Evolutionary conservation across 2,329 filamentous ascomycete species (phyloP).

Genomic region (Xylariaceae sp.): DNA sequence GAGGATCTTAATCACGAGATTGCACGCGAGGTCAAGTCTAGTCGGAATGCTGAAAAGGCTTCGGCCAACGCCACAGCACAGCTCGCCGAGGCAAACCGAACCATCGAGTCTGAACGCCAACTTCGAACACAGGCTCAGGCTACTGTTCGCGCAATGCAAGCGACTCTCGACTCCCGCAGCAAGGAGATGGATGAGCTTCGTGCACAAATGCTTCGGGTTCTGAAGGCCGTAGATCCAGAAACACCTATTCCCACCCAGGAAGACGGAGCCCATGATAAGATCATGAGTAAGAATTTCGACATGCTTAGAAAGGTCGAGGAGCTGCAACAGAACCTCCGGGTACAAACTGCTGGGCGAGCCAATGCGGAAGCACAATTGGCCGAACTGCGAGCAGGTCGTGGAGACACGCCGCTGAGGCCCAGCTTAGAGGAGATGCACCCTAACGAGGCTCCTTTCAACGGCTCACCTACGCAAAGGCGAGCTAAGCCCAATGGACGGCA

Average conservation of each 20-base stretch:
- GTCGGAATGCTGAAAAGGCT: slow-evolving; percentile 85
- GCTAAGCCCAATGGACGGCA: slow-evolving; percentile 56
- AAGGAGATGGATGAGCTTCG: slow-evolving; percentile 80
- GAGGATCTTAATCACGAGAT: slow-evolving; percentile 95
- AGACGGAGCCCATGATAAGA: slow-evolving; percentile 63
- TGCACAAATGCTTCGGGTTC: slow-evolving; percentile 76
- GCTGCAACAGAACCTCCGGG: slow-evolving; percentile 82
- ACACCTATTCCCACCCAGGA: slow-evolving; percentile 65
- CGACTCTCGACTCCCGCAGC: slow-evolving; percentile 76
- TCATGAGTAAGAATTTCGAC: slow-evolving; percentile 75
- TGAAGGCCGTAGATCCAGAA: slow-evolving; percentile 85
- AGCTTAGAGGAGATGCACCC: slow-evolving; percentile 85
- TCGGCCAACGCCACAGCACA: slow-evolving; percentile 80
- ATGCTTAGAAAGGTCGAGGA: slow-evolving; percentile 85
- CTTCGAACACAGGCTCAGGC: slow-evolving; percentile 82
- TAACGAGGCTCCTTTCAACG: slow-evolving; percentile 74
- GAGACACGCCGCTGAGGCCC: slow-evolving; percentile 71
- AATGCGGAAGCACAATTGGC: slow-evolving; percentile 83
- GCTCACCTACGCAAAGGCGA: slow-evolving; percentile 73
- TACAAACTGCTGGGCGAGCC: slow-evolving; percentile 77
- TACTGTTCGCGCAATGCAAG: slow-evolving; percentile 80
- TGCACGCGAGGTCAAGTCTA: slow-evolving; percentile 84
- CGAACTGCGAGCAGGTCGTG: slow-evolving; percentile 74
- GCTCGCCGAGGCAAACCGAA: slow-evolving; percentile 85
- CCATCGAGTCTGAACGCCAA: slow-evolving; percentile 87